Percentiles rank a stretch among this genome's conserved stretches.
phyloP scores from a whole-genome alignment of 75 land plant species.

The Adiantum capillusveneris region DNA sequence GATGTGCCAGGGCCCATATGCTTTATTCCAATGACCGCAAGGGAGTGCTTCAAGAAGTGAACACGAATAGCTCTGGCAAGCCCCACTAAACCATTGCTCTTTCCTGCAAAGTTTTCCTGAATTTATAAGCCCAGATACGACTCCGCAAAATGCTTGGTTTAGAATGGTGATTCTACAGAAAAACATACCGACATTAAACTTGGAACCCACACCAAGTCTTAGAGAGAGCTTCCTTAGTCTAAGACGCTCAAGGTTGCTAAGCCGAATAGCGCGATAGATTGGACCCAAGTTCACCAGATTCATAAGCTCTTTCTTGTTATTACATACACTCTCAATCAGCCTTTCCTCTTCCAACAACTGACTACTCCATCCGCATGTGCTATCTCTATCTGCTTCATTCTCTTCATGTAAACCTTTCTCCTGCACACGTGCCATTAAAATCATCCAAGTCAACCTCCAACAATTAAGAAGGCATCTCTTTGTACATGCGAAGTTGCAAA shows the following conservation, averaged over 20 bases:
- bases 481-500: too few relatives aligned
- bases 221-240: slow-evolving; percentile 71
- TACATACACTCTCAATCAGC: not conserved
- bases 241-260: slow-evolving; percentile 81
- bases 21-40: slow-evolving; percentile 80
- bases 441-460: too few relatives aligned
- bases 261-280: slow-evolving; percentile 32
- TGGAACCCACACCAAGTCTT: slow-evolving; percentile 50
- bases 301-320: not conserved
- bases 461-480: too few relatives aligned
- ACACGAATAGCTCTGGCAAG: slow-evolving; percentile 63
- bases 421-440: too few relatives aligned
- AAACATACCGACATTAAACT: slow-evolving; percentile 71
- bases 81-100: slow-evolving; percentile 65
- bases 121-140: too few relatives aligned
- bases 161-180: too few relatives aligned
- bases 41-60: slow-evolving; percentile 70
- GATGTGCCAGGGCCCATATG: slow-evolving; percentile 86
- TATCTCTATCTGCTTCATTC: too few relatives aligned
- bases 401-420: too few relatives aligned
- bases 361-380: too few relatives aligned
- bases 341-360: too few relatives aligned
- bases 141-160: too few relatives aligned
- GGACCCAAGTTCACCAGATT: slow-evolving; percentile 12
- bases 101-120: slow-evolving; percentile 56